Percentiles rank a stretch among this genome's conserved stretches.
phyloP scores from a whole-genome alignment of 495 filamentous ascomycete species.

The Cercophora scortea region DNA sequence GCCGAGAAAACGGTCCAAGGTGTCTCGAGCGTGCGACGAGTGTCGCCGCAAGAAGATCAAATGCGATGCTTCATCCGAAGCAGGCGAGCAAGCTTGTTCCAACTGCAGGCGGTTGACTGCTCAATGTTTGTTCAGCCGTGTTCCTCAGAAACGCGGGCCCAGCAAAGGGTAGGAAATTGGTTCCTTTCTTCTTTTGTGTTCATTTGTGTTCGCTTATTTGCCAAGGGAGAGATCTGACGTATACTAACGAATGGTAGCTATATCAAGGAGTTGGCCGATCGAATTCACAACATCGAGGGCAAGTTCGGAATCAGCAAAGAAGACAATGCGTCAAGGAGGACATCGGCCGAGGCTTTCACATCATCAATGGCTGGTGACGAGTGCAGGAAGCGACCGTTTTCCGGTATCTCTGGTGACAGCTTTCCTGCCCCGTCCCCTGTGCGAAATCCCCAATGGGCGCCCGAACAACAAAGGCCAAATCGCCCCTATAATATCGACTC shows the following conservation, averaged over 20 bases:
- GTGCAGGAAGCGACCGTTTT: slow-evolving; percentile 36
- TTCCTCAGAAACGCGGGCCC: slow-evolving; percentile 90
- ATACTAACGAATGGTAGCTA: slow-evolving; percentile 48
- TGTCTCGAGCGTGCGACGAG: slow-evolving; percentile 90
- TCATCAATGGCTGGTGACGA: slow-evolving; percentile 27
- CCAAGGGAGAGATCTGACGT: neutral
- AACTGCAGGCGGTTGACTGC: slow-evolving; percentile 75
- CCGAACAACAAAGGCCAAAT: slow-evolving; percentile 33
- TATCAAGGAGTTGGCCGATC: slow-evolving; percentile 91
- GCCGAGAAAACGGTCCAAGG: slow-evolving; percentile 79
- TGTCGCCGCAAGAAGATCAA: slow-evolving; percentile 95
- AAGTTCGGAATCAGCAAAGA: slow-evolving; percentile 33
- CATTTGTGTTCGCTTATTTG: too few species aligned
- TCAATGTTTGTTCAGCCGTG: slow-evolving; percentile 80
- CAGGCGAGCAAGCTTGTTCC: slow-evolving; percentile 70
- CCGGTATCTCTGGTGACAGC: slow-evolving; percentile 35
- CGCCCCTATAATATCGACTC: slow-evolving; percentile 28
- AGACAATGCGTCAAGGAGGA: slow-evolving; percentile 18
- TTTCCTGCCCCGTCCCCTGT: slow-evolving; percentile 24
- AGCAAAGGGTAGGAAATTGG: slow-evolving; percentile 78
- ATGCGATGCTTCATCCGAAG: slow-evolving; percentile 81
- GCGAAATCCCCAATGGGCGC: slow-evolving; percentile 23
- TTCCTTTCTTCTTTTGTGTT: neutral
- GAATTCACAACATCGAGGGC: slow-evolving; percentile 75
- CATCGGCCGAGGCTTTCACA: slow-evolving; percentile 29